A percentile compares a stretch with the other conserved stretches of the same genome.
Evolutionary conservation across 2,329 filamentous ascomycete species (phyloP).

Genomic region (Cladosporium sp.): DNA sequence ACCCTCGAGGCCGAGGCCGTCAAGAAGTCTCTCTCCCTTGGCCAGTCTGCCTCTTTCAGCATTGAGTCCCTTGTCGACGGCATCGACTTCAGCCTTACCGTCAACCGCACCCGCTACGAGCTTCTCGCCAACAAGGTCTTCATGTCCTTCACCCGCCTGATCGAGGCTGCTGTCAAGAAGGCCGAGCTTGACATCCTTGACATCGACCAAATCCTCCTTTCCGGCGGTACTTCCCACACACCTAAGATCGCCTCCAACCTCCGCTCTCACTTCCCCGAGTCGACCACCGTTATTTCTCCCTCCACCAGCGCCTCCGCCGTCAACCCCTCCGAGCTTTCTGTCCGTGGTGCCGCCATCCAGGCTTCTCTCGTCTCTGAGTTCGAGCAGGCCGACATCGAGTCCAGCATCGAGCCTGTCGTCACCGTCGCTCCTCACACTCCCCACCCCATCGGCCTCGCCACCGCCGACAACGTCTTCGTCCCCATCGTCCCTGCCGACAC

Average conservation of each 20-base stretch:
- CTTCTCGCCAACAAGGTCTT: conserved; percentile 84
- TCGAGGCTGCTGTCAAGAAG: conserved; percentile 85
- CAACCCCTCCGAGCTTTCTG: conserved; percentile 89
- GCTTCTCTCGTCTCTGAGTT: conserved; percentile 93
- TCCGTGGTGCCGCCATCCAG: conserved; percentile 91
- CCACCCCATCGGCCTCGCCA: conserved; percentile 84
- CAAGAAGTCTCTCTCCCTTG: conserved; percentile 88
- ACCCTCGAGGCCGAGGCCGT: conserved; percentile 86
- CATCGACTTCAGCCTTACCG: conserved; percentile 84
- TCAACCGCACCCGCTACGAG: conserved; percentile 94
- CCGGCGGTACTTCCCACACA: conserved; percentile 88
- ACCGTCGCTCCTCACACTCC: conserved; percentile 89
- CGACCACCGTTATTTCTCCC: conserved; percentile 77
- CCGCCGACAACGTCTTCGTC: conserved; percentile 66
- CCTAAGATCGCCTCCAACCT: conserved; percentile 87
- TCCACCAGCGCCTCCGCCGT: conserved; percentile 75
- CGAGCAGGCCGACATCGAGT: conserved; percentile 88
- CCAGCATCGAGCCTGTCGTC: conserved; percentile 92
- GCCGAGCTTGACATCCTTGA: conserved; percentile 89
- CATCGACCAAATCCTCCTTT: conserved; percentile 90
- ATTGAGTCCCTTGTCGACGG: conserved; percentile 89
- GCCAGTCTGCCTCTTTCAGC: conserved; percentile 84
- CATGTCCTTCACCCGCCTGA: conserved; percentile 79
- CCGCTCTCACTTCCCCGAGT: conserved; percentile 74
- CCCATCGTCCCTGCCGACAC: conserved; percentile 84